Evolutionary conservation across 148 eudicot species (phyloP).

Genomic region (Chenopodium album): DNA sequence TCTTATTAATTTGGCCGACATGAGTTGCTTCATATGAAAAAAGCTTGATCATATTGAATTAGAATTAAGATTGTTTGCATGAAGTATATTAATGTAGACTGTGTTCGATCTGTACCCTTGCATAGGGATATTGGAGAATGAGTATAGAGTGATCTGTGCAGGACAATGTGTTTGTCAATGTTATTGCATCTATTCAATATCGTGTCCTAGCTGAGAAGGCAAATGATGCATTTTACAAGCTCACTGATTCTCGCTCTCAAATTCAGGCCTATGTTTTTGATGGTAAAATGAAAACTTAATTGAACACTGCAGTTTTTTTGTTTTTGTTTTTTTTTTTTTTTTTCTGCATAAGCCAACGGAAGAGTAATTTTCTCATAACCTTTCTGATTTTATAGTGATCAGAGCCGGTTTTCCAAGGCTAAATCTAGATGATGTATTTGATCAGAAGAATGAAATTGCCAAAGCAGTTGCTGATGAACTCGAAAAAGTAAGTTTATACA

Average conservation of each 20-base stretch:
- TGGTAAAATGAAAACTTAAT: constrained; percentile 26
- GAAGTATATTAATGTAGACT: no score
- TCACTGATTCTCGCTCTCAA: constrained; percentile 46
- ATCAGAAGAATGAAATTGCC: constrained; percentile 39
- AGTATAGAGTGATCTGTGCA: constrained; percentile 4
- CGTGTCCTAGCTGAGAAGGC: constrained; percentile 48
- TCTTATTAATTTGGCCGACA: no score
- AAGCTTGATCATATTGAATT: no score
- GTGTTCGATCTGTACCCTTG: no score
- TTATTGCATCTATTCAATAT: constrained; percentile 53
- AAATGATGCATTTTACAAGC: constrained; percentile 56
- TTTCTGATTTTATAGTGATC: constrained; percentile 27
- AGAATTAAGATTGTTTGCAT: no score
- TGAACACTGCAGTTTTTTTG: background rate
- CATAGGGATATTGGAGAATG: background rate
- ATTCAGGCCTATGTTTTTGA: constrained; percentile 64
- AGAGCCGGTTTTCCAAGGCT: constrained; percentile 41
- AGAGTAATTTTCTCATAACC: no score
- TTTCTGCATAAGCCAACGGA: background rate
- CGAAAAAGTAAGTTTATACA: constrained; percentile 26
- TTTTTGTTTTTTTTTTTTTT: background rate
- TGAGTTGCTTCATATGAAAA: no score
- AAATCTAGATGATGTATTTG: constrained; percentile 39
- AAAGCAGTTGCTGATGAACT: constrained; percentile 39
- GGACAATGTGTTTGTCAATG: constrained; percentile 62